These are phyloP conservation scores for Didymella pomorum DNA, from an alignment of 2,329 filamentous ascomycete species.

Conservation along the genomic window DNA sequence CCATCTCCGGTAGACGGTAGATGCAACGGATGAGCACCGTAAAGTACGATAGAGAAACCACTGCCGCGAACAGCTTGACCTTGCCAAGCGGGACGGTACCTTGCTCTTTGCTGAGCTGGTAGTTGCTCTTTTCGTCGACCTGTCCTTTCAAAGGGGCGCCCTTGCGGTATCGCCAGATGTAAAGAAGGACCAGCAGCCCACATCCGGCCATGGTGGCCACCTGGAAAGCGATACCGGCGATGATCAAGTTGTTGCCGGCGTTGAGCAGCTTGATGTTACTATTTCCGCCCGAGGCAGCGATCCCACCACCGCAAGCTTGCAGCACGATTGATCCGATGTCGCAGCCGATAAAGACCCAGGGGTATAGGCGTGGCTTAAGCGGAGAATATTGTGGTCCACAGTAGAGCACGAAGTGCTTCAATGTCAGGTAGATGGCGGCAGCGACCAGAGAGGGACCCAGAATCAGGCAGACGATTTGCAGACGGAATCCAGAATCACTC, in stretches of 20 bases:
- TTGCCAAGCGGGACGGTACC: slow-evolving; percentile 27
- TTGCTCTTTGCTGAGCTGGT: slow-evolving; percentile 34
- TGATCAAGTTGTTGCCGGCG: slow-evolving; percentile 62
- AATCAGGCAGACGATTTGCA: slow-evolving; percentile 55
- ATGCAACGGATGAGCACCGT: slow-evolving; percentile 57
- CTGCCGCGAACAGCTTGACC: slow-evolving; percentile 32
- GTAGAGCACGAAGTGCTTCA: slow-evolving; percentile 57
- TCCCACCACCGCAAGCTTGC: slow-evolving; percentile 64
- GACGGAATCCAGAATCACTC: slow-evolving; percentile 52
- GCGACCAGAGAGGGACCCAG: slow-evolving; percentile 56
- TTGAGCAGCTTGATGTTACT: slow-evolving; percentile 46
- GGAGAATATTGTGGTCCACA: slow-evolving; percentile 54
- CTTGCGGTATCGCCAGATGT: slow-evolving; percentile 39
- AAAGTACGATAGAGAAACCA: slow-evolving; percentile 50
- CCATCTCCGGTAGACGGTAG: slow-evolving; percentile 58
- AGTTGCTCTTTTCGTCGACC: slow-evolving; percentile 34
- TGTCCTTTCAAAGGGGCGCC: slow-evolving; percentile 16
- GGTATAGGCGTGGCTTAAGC: slow-evolving; percentile 56
- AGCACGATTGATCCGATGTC: slow-evolving; percentile 64
- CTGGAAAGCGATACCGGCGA: slow-evolving; percentile 64
- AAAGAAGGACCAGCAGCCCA: slow-evolving; percentile 49
- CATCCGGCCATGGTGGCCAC: slow-evolving; percentile 61
- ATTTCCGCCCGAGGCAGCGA: slow-evolving; percentile 55
- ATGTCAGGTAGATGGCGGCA: slow-evolving; percentile 57
- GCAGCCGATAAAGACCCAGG: slow-evolving; percentile 65